These are phyloP conservation scores for Xylariaceae sp. DNA, from an alignment of 2,329 filamentous ascomycete species.

Conservation along the genomic window DNA sequence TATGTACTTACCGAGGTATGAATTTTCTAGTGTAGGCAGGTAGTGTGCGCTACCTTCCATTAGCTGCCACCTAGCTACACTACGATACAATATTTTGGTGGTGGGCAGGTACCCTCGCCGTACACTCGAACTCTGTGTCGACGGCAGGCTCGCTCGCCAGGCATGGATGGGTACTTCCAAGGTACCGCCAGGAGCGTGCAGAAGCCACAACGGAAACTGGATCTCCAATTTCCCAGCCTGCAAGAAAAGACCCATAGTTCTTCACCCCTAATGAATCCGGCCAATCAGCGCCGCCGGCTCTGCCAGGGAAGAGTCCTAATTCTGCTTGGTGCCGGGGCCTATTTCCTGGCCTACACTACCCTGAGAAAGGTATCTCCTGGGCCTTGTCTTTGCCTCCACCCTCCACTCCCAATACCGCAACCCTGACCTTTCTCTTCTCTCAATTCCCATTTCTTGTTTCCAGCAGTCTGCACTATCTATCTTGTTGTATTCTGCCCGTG, in stretches of 20 bases:
- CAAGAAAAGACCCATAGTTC: slow-evolving; percentile 25
- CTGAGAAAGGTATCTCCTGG: slow-evolving; percentile 3
- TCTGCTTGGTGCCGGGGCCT: slow-evolving; percentile 17
- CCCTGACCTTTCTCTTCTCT: slow-evolving; percentile 19
- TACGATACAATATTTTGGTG: too few species aligned
- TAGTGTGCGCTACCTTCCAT: not conserved
- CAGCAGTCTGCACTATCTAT: slow-evolving; percentile 7
- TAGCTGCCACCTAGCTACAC: too few species aligned
- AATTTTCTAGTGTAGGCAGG: not conserved
- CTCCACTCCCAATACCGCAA: slow-evolving; percentile 6
- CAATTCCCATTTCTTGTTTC: slow-evolving; percentile 17
- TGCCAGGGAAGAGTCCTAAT: slow-evolving; percentile 15
- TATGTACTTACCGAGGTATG: not conserved
- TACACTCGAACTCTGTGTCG: too few species aligned
- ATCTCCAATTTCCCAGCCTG: slow-evolving; percentile 31
- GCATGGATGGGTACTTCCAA: not conserved
- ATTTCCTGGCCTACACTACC: slow-evolving; percentile 12
- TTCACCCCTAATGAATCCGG: slow-evolving; percentile 19
- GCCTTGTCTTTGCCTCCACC: slow-evolving; percentile 7
- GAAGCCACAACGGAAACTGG: slow-evolving; percentile 12
- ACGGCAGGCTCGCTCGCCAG: not conserved
- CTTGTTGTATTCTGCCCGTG: slow-evolving; percentile 10
- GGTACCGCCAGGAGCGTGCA: slow-evolving; percentile 1
- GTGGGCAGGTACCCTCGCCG: too few species aligned
- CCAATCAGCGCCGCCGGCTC: slow-evolving; percentile 13